Base-by-base conservation (phyloP, 1,139 yeast genomes). In the Candida frijolesensis region DNA sequence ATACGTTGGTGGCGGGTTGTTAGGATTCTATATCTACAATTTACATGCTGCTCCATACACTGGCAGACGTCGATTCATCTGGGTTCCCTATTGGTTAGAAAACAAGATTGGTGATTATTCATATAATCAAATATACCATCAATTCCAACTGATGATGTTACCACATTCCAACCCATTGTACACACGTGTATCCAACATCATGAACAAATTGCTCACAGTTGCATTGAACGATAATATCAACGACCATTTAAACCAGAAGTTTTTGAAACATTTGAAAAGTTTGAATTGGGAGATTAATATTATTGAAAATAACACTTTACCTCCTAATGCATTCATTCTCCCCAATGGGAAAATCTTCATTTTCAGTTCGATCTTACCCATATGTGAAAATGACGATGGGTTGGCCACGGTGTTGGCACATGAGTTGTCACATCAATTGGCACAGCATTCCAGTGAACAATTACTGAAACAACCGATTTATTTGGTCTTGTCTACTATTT, bases 311-410 rank as follows among this genome's bases (percentile, higher is more conserved):
- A 89, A 87, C 59, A 71, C 76, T 15, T 64, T 63, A 32, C 89
- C 97, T 3, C 98, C 99, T 1, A 94, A 94, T 68, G 99, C 99
- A 1, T 94, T 95, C 68, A 96, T 94, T 27, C 74, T 94, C 47
- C 98, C 98, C 19, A 94, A 95, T 53, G 99, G 99, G 11, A 92
- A 92, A 67, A 96, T 95, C 42, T 94, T 94, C 68, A 90, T 94
- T 16, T 89, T 89, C 61, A 78, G 87, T 46, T 83, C 89, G 16
- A 89, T 95, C 47, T 67, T 94, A 48, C 88, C 90, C 1, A 82
- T 94, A 34, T 87, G 96, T 64, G 71, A 74, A 38, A 84, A 89
- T 63, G 95, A 90, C 49, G 95, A 90, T 62, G 98, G 97, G 1
- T 70, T 95, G 42, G 99, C 99, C 12, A 91, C 98, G 0, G 97